A percentile compares a stretch with the other conserved stretches of the same genome.
phyloP scores from a whole-genome alignment of 805 yeast species.

The Pachysolen tannophilus region DNA sequence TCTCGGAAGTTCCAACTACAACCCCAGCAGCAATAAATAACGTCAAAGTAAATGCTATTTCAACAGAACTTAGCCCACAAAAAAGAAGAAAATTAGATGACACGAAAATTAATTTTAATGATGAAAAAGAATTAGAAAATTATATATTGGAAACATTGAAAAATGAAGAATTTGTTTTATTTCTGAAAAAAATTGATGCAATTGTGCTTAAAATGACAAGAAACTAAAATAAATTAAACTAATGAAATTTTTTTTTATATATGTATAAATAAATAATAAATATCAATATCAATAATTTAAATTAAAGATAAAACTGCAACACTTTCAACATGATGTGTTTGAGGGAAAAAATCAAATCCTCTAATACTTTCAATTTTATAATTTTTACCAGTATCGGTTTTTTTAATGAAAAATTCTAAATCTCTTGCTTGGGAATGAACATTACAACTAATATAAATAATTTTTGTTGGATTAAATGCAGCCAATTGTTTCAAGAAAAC shows the following conservation, averaged over 20 bases:
- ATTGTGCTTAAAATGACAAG: background rate
- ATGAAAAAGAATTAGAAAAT: background rate
- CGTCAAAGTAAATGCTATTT: too few species aligned
- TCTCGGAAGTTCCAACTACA: too few species aligned
- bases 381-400: slow-evolving; percentile 50
- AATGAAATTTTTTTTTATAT: too few species aligned
- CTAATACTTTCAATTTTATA: slow-evolving; percentile 76
- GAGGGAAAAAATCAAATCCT: slow-evolving; percentile 97
- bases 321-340: slow-evolving; percentile 87
- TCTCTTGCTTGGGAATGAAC: slow-evolving; percentile 98
- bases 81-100: too few species aligned
- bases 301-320: slow-evolving; percentile 56
- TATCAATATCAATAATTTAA: too few species aligned
- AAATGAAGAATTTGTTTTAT: background rate
- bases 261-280: too few species aligned
- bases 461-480: slow-evolving; percentile 72
- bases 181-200: background rate
- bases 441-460: slow-evolving; percentile 94
- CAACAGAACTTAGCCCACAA: too few species aligned
- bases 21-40: too few species aligned
- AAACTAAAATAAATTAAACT: background rate
- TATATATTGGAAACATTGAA: background rate
- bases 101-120: too few species aligned
- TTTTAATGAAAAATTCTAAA: slow-evolving; percentile 68
- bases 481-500: slow-evolving; percentile 80